Percentiles rank a stretch among this genome's conserved stretches.
These are phyloP conservation scores for Epicoccum sorghinum DNA, from an alignment of 2,329 filamentous ascomycete species.

Conservation along the genomic window DNA sequence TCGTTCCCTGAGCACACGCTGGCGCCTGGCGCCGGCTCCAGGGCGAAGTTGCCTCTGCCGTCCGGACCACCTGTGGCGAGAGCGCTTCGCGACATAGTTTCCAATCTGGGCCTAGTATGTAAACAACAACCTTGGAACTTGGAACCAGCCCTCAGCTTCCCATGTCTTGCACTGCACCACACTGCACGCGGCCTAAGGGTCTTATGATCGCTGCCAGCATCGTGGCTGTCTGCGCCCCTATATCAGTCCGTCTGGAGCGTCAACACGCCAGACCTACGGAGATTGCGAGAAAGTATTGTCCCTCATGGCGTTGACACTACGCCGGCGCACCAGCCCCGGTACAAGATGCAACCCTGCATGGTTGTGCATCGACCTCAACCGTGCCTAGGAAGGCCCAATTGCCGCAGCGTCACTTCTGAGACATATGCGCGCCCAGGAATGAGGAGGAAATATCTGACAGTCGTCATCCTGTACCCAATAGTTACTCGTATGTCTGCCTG, in stretches of 20 bases:
- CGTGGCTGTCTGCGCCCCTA: slow-evolving; percentile 2
- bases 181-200: slow-evolving; percentile 5
- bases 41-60: neutral
- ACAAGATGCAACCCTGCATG: neutral
- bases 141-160: too few species aligned
- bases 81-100: neutral
- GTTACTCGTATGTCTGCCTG: too few species aligned
- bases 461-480: too few species aligned
- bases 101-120: neutral
- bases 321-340: neutral
- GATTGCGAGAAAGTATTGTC: neutral
- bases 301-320: neutral
- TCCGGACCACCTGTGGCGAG: slow-evolving; percentile 5
- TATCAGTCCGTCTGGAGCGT: neutral
- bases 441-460: too few species aligned
- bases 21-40: neutral
- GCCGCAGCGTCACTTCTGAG: too few species aligned
- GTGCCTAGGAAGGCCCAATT: neutral
- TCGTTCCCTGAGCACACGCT: neutral
- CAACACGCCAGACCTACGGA: neutral
- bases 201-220: slow-evolving; percentile 10
- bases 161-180: neutral
- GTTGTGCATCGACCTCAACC: neutral
- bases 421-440: neutral
- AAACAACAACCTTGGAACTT: neutral